Conservation (phyloP, 2,329 filamentous ascomycete genomes). For the Tolypocladium guangdongense region DNA sequence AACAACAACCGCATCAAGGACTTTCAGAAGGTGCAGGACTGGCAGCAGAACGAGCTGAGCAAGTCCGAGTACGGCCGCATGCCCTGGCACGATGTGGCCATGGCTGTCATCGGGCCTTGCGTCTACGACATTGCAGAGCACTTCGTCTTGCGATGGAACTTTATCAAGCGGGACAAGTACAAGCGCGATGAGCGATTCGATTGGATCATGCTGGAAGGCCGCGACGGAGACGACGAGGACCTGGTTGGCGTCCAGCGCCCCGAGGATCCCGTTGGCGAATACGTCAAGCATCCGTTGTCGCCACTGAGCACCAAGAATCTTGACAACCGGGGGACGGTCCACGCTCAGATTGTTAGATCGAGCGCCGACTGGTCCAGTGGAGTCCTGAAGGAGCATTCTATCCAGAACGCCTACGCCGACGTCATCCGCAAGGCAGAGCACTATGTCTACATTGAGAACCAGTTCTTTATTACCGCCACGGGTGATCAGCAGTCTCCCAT, state of each 20-base stretch:
- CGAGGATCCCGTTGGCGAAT: slow-evolving; percentile 79
- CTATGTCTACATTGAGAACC: slow-evolving; percentile 95
- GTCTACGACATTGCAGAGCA: slow-evolving; percentile 94
- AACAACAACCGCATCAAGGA: slow-evolving; percentile 97
- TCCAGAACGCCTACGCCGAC: slow-evolving; percentile 78
- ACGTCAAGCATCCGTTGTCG: slow-evolving; percentile 67
- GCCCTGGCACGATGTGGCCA: slow-evolving; percentile 96
- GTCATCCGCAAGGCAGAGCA: slow-evolving; percentile 81
- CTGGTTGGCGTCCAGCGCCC: slow-evolving; percentile 81
- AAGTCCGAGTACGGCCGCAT: slow-evolving; percentile 89
- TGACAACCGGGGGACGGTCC: slow-evolving; percentile 59
- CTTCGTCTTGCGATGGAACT: slow-evolving; percentile 92
- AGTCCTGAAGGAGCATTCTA: slow-evolving; percentile 72
- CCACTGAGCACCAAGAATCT: slow-evolving; percentile 56
- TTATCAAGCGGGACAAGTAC: slow-evolving; percentile 94
- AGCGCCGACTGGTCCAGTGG: slow-evolving; percentile 92
- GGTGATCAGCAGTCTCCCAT: slow-evolving; percentile 79
- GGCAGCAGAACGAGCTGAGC: slow-evolving; percentile 85
- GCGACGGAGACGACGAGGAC: slow-evolving; percentile 69
- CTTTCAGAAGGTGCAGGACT: slow-evolving; percentile 81
- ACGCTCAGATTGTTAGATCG: slow-evolving; percentile 79
- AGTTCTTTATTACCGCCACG: slow-evolving; percentile 96
- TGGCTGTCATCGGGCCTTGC: slow-evolving; percentile 81
- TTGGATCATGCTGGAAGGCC: slow-evolving; percentile 72
- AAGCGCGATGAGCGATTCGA: slow-evolving; percentile 77